These are phyloP conservation scores for Purpureocillium takamizusanense DNA, from an alignment of 2,329 filamentous ascomycete species.

Conservation along the genomic window DNA sequence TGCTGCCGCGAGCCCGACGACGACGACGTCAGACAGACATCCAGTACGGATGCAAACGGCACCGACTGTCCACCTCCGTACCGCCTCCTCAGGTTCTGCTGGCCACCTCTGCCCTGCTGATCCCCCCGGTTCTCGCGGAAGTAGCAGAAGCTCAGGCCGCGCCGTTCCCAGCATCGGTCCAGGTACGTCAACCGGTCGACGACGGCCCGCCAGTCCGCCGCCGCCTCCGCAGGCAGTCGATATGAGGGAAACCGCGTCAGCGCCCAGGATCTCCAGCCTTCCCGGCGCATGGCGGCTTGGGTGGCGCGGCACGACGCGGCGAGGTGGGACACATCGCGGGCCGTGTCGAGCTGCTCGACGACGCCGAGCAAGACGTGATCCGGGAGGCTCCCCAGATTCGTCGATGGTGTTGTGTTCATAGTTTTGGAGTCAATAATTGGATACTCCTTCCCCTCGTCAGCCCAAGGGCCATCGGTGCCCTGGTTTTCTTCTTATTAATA, in stretches of 20 bases:
- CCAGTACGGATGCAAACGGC: slow-evolving; percentile 37
- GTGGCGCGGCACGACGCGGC: slow-evolving; percentile 28
- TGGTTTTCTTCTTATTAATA: too few species aligned
- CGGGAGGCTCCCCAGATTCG: slow-evolving; percentile 32
- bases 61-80: slow-evolving; percentile 23
- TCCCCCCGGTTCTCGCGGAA: slow-evolving; percentile 11
- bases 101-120: slow-evolving; percentile 4
- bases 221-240: slow-evolving; percentile 16
- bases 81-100: slow-evolving; percentile 5
- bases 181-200: slow-evolving; percentile 40
- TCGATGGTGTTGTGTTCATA: slow-evolving; percentile 12
- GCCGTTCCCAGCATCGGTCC: slow-evolving; percentile 43
- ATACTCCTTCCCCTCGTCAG: background rate
- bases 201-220: slow-evolving; percentile 24
- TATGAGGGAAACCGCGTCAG: slow-evolving; percentile 33
- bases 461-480: too few species aligned
- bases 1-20: slow-evolving; percentile 11
- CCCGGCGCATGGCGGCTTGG: slow-evolving; percentile 25
- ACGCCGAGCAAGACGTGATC: slow-evolving; percentile 42
- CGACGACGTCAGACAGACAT: slow-evolving; percentile 27
- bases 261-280: slow-evolving; percentile 43
- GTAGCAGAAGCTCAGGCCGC: slow-evolving; percentile 27
- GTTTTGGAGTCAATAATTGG: background rate
- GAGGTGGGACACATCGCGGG: slow-evolving; percentile 36
- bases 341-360: slow-evolving; percentile 36